These are phyloP conservation scores for Dorcoceras hygrometricum DNA, from an alignment of 257 asterid genomes.

Conservation along the genomic window DNA sequence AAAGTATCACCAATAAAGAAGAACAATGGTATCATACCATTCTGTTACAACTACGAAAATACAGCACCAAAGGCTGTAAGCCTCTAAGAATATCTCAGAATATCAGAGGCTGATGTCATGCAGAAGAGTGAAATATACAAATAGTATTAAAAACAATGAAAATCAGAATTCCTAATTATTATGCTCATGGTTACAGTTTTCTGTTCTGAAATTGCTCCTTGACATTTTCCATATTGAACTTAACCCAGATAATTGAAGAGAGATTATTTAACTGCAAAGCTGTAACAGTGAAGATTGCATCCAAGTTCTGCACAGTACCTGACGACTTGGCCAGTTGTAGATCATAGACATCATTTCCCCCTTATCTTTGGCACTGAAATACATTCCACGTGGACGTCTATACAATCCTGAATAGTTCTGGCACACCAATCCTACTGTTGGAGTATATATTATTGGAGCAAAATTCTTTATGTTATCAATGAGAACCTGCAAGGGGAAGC, in stretches of 20 bases:
- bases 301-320: slow-evolving; percentile 47
- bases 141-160: slow-evolving; percentile 12
- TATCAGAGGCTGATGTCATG: neutral
- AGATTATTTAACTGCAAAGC: neutral
- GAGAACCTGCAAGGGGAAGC: slow-evolving; percentile 59
- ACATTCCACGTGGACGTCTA: slow-evolving; percentile 99
- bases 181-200: neutral
- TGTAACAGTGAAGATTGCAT: slow-evolving; percentile 19
- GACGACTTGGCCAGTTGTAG: slow-evolving; percentile 87
- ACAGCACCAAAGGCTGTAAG: too few relatives aligned
- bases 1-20: neutral
- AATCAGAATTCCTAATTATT: slow-evolving; percentile 2
- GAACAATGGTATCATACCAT: neutral
- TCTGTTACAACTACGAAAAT: too few relatives aligned
- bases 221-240: slow-evolving; percentile 6
- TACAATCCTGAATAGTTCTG: slow-evolving; percentile 97
- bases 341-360: slow-evolving; percentile 99
- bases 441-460: slow-evolving; percentile 96
- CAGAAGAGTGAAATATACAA: neutral
- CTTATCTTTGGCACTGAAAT: slow-evolving; percentile 97
- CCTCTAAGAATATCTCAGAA: neutral
- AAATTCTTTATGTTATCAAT: slow-evolving; percentile 84
- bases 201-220: neutral
- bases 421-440: slow-evolving; percentile 97
- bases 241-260: neutral